A percentile compares a stretch with the other conserved stretches of the same genome.
These are phyloP conservation scores for Ogataea haglerorum DNA, from an alignment of 805 yeast genomes.

Conservation along the genomic window DNA sequence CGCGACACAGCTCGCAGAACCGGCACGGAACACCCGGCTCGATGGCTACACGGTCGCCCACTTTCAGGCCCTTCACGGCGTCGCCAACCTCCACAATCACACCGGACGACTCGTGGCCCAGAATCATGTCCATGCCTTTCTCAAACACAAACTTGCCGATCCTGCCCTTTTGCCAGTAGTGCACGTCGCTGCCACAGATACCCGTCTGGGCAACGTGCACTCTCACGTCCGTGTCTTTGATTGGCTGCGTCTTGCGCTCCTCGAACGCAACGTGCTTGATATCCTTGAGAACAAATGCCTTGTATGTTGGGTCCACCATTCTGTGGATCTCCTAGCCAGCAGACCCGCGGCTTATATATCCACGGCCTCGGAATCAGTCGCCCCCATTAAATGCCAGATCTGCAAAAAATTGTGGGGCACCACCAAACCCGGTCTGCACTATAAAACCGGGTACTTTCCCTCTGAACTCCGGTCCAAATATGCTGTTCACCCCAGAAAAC, in stretches of 20 bases:
- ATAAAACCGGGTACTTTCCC: neutral
- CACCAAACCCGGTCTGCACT: neutral
- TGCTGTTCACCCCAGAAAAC: slow-evolving; percentile 17
- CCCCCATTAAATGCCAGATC: slow-evolving; percentile 6
- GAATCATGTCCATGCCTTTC: slow-evolving; percentile 49
- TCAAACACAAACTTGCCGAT: slow-evolving; percentile 17
- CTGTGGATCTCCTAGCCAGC: neutral
- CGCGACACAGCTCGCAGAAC: slow-evolving; percentile 66
- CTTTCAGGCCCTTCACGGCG: slow-evolving; percentile 58
- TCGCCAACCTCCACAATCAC: slow-evolving; percentile 66
- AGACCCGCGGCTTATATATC: neutral
- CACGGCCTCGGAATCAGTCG: slow-evolving; percentile 1
- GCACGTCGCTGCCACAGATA: slow-evolving; percentile 84
- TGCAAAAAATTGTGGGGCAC: neutral
- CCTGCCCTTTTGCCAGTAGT: slow-evolving; percentile 57
- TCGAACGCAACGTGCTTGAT: slow-evolving; percentile 62
- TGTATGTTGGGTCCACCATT: slow-evolving; percentile 19
- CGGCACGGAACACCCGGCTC: slow-evolving; percentile 89
- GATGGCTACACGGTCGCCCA: slow-evolving; percentile 83
- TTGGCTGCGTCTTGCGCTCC: slow-evolving; percentile 60
- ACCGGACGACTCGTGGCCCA: slow-evolving; percentile 88
- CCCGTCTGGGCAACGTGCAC: slow-evolving; percentile 79
- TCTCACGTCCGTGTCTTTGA: slow-evolving; percentile 66
- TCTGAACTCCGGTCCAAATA: neutral
- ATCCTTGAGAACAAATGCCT: slow-evolving; percentile 62